Evolutionary conservation across 169 alveolate species (phyloP), one percentile per base, ranked within the genome.

Genomic region (Theileria annulata): DNA sequence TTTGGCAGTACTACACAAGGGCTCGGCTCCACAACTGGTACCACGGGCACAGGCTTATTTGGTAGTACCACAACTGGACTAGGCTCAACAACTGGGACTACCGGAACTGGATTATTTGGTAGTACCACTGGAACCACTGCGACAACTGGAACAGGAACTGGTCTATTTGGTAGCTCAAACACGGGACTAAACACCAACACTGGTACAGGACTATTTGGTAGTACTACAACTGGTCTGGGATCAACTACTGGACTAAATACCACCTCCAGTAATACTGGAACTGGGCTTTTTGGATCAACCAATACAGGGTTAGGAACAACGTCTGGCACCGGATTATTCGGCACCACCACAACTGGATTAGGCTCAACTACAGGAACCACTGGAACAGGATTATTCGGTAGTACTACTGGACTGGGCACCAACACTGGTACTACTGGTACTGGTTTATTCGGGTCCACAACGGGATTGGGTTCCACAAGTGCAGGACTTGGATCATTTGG

Each of bases 261-360:
- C n/a, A n/a, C n/a, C n/a, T n/a, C n/a, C n/a, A n/a, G n/a, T n/a
- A n/a, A n/a, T n/a, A 67, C 79, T 15, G 59, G 70, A 23, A 60
- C 70, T 60, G 70, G 70, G 59, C 17, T 60, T 13, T 60, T 60
- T 17, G 70, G 70, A 13, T 60, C 70, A 13, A n/a, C n/a, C n/a
- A n/a, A n/a, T n/a, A 13, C 70, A 15, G 68, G 59, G 12, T 25
- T 48, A 13, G 58, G 58, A 25, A 70, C 87, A 2, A n/a, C n/a
- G n/a, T n/a, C n/a, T n/a, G n/a, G n/a, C n/a, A 71, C 68, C n/a
- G 88, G 88, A 9, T 8, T 71, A 6, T 73, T 80, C 28, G 88
- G 88, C 19, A 66, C 21, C 59, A 66, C 59, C 17, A 33, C 60
- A 3, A 28, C 19, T 21, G 51, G 37, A 3, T 12, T 54, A 49